Base-by-base conservation (phyloP, 768 basidiomycete species). In the Tephrocybe sp. region DNA sequence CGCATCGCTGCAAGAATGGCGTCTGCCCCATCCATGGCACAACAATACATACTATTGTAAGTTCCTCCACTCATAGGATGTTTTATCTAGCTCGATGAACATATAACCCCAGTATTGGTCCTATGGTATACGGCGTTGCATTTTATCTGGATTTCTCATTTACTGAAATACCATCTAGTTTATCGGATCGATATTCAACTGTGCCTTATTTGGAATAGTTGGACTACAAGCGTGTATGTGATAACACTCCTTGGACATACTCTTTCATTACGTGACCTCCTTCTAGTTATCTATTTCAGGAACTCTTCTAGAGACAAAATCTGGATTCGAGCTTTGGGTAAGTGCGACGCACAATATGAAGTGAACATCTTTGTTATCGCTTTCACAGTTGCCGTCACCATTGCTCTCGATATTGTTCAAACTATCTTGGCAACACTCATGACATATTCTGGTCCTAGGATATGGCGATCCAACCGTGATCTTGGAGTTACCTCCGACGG, bases 381-480 rank as follows among this genome's bases (percentile, higher is more conserved):
- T 37, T 37, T 13, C 7, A 9, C 38, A 42, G 40, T 42, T 25
- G 19, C 19, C 22, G 4, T n/a, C 13, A 42, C 40, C 40, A 28
- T 42, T 28, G 24, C n/a, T 28, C 40, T 42, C 40, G 24, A 42
- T 42, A 18, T 42, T 27, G 24, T 42, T 5, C 40, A 42, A 42
- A 26, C 24, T 42, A 42, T 42, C 9, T 28, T 42, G 5, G 40
- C 24, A 19, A 42, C 40, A 42, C 26, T 42, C 24, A 27, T 42
- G 40, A 25, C 22, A 42, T 42, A 42, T 42, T n/a, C 40, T 42
- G 22, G 40, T 42, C n/a, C 9, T 21, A 16, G 40, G 40, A 22
- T 42, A 42, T 25, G 40, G 40, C n/a, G n/a, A 42, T 42, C 40
- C 40, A 8, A 16, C 7, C 40, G 5, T 42, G 5, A 42, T 42